Evolutionary conservation across 768 basidiomycete genomes (phyloP), one percentile per base, ranked within the genome.

Genomic region (Lentinus tigrinus): DNA sequence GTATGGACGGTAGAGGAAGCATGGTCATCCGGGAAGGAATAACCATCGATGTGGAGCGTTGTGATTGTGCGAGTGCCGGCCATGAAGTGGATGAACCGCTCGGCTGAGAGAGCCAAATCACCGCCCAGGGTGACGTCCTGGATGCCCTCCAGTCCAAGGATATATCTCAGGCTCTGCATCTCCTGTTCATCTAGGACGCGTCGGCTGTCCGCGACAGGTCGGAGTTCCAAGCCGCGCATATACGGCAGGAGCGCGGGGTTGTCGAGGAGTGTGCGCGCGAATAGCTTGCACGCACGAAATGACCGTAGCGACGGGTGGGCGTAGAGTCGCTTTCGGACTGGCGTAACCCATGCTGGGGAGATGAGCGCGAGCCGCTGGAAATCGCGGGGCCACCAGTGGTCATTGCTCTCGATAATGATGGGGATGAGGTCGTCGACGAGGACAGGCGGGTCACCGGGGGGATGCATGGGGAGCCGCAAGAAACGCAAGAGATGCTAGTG

Each of bases 361-460:
- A 84, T 71, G 26, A 69, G 72, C n/a, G 80, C 74, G n/a, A 84
- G 77, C 3, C 72, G 73, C 47, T 70, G 63, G 54, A 82, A 74
- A 66, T 85, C 83, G 37, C 74, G 66, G 23, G 78, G 75, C 82
- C 83, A 84, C 82, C 82, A 84, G 64, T 80, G 72, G 56, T 65
- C 62, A 58, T 75, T 69, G 63, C 74, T 72, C 36, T 82, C 78
- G 57, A 85, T 77, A 42, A 85, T 78, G 56, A 81, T 66, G 23
- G 78, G 78, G 43, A 84, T 74, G 47, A 84, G 75, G 67, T 85
- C 83, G 65, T 81, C 75, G 60, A 81, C 68, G 63, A 83, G 76
- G 48, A 67, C 68, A 56, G 67, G 52, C 46, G 56, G 51, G 34
- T 42, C 24, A 56, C 40, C 49, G 42, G 52, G 11, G 28, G 38